Evolutionary conservation across 2,329 filamentous ascomycete species (phyloP).

Genomic region (Lecanicillium sp.): DNA sequence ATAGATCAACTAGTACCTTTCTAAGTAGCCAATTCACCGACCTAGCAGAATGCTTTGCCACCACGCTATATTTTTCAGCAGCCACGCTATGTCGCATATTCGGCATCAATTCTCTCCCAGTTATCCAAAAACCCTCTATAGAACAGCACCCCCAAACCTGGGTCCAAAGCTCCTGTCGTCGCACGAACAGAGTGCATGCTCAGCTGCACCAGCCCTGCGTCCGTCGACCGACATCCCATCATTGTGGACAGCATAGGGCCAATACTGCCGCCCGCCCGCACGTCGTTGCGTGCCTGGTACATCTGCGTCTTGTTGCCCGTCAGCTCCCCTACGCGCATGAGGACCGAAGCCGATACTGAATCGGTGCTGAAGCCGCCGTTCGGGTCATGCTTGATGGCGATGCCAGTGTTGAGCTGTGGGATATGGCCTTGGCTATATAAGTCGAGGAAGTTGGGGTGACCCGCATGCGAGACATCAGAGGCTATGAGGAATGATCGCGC

Average conservation of each 20-base stretch:
- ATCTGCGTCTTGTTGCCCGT: constrained; percentile 66
- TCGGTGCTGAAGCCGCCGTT: constrained; percentile 98
- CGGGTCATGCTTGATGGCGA: constrained; percentile 70
- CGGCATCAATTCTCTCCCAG: constrained; percentile 76
- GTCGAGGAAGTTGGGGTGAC: constrained; percentile 86
- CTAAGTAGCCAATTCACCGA: too few relatives aligned
- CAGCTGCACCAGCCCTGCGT: constrained; percentile 83
- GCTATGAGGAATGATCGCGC: constrained; percentile 89
- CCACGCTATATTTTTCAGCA: too few relatives aligned
- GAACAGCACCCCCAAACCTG: constrained; percentile 77
- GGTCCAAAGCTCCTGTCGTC: constrained; percentile 78
- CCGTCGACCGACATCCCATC: constrained; percentile 75
- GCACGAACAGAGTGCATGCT: constrained; percentile 93
- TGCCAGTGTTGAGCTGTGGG: constrained; percentile 80
- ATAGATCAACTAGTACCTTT: too few relatives aligned
- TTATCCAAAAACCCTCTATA: constrained; percentile 86
- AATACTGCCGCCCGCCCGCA: constrained; percentile 84
- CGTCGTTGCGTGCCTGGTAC: constrained; percentile 95
- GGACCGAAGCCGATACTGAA: constrained; percentile 73
- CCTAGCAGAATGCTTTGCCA: too few relatives aligned
- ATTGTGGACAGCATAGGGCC: constrained; percentile 78
- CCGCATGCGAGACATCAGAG: constrained; percentile 87
- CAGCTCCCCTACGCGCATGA: constrained; percentile 71
- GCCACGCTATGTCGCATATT: too few relatives aligned
- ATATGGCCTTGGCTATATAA: constrained; percentile 80